Percentiles rank a stretch among this genome's conserved stretches.
These are phyloP conservation scores for Coemansia furcata DNA, from an alignment of 192 early-diverging fungal species.

Conservation along the genomic window DNA sequence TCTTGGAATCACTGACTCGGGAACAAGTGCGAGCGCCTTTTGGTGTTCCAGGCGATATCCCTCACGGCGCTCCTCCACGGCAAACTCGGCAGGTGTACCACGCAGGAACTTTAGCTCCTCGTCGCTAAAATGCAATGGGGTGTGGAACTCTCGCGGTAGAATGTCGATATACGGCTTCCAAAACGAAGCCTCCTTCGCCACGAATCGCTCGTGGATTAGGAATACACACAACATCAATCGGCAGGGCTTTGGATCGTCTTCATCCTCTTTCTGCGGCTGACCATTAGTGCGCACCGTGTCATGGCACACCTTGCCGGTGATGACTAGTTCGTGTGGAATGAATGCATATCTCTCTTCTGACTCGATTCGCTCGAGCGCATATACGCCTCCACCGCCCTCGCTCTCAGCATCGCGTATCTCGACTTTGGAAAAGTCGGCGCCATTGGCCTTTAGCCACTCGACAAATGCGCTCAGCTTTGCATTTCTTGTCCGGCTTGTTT, in stretches of 20 bases:
- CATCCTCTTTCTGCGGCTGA: background rate
- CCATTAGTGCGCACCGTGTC: conserved; percentile 14
- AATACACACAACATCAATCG: conserved; percentile 55
- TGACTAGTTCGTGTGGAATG: conserved; percentile 55
- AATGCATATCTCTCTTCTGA: conserved; percentile 50
- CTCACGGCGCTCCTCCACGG: conserved; percentile 43
- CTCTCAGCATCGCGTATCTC: conserved; percentile 26
- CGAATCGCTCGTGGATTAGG: conserved; percentile 52
- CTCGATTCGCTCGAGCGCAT: conserved; percentile 37
- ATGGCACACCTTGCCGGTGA: conserved; percentile 53
- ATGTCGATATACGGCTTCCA: conserved; percentile 63
- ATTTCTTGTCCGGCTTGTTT: background rate
- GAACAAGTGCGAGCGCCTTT: conserved; percentile 11
- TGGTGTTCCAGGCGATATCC: conserved; percentile 36
- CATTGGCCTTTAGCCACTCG: conserved; percentile 51
- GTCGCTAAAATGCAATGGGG: conserved; percentile 49
- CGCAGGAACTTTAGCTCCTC: conserved; percentile 48
- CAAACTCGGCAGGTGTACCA: conserved; percentile 57
- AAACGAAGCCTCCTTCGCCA: conserved; percentile 36
- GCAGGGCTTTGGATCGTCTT: background rate
- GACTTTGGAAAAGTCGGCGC: conserved; percentile 31
- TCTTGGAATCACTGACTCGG: conserved; percentile 4
- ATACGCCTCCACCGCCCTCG: conserved; percentile 52
- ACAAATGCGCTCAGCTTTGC: conserved; percentile 17
- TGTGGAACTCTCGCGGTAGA: conserved; percentile 56